Evolutionary conservation across 2,329 filamentous ascomycete genomes (phyloP).

Genomic region (Fusarium circinatum): DNA sequence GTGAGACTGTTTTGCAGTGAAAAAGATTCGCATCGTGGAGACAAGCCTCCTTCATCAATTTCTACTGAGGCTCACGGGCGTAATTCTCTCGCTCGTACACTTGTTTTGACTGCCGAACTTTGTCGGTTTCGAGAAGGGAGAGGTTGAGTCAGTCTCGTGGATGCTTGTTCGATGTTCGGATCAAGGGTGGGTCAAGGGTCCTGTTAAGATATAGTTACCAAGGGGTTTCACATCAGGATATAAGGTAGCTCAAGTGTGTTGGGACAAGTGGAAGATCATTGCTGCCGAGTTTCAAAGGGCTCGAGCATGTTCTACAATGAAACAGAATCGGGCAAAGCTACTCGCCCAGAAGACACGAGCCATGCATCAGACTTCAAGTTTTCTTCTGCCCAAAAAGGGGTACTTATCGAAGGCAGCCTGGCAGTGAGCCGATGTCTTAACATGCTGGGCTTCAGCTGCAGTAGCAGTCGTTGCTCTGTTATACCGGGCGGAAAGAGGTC

Average conservation of each 20-base stretch:
- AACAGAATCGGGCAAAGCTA: not conserved
- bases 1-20: not conserved
- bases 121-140: not conserved
- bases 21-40: not conserved
- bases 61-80: not conserved
- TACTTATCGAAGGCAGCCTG: not conserved
- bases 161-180: not conserved
- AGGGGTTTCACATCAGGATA: not conserved
- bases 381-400: not conserved
- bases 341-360: not conserved
- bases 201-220: not conserved
- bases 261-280: not conserved
- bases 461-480: not conserved
- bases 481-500: no score
- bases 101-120: not conserved
- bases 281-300: not conserved
- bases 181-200: not conserved
- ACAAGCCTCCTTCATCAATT: not conserved
- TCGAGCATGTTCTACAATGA: not conserved
- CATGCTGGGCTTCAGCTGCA: fast-evolving
- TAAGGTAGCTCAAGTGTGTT: not conserved
- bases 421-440: not conserved
- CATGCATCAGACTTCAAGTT: not conserved
- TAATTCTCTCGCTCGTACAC: not conserved
- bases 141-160: not conserved